A percentile compares a stretch with the other conserved stretches of the same genome.
Evolutionary conservation across 1,284 basidiomycete genomes (phyloP).

Genomic region (Leccinum laetum): DNA sequence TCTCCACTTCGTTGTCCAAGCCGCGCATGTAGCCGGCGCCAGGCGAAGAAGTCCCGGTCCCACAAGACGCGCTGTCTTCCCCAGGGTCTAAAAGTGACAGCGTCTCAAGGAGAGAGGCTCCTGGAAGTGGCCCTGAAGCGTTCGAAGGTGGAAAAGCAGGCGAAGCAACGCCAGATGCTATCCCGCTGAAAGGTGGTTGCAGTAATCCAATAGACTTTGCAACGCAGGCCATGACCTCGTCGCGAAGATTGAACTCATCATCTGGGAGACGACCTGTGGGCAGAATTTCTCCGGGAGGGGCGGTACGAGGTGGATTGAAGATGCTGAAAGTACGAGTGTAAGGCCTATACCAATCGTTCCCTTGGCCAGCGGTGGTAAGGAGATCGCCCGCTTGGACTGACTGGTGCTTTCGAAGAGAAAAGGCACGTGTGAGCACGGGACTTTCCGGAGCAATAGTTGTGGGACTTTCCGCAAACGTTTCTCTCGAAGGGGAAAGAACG

Average conservation of each 20-base stretch:
- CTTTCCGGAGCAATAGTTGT: background rate
- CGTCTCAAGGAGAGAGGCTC: conserved; percentile 81
- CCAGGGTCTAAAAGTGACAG: conserved; percentile 79
- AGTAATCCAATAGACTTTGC: conserved; percentile 96
- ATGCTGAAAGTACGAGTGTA: conserved; percentile 50
- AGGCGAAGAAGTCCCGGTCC: conserved; percentile 63
- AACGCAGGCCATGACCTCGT: conserved; percentile 96
- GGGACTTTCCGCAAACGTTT: conserved; percentile 28
- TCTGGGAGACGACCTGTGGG: conserved; percentile 32
- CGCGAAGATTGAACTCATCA: conserved; percentile 85
- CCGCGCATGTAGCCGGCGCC: conserved; percentile 66
- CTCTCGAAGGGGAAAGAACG: conserved; percentile 17
- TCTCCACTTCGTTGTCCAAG: conserved; percentile 95
- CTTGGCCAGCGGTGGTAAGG: conserved; percentile 48
- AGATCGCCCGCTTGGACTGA: conserved; percentile 72
- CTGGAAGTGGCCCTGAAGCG: conserved; percentile 39
- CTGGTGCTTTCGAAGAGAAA: conserved; percentile 38
- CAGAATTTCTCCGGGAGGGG: conserved; percentile 28
- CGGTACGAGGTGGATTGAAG: conserved; percentile 49
- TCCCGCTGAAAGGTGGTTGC: conserved; percentile 76
- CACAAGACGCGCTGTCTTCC: conserved; percentile 61
- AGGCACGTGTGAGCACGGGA: conserved; percentile 20
- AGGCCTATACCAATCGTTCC: conserved; percentile 47
- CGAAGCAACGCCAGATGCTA: conserved; percentile 64
- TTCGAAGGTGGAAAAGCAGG: conserved; percentile 62